Percentiles rank a stretch among this genome's conserved stretches.
These are phyloP conservation scores for Chalciporus piperatus DNA, from an alignment of 768 basidiomycete genomes.

Conservation along the genomic window DNA sequence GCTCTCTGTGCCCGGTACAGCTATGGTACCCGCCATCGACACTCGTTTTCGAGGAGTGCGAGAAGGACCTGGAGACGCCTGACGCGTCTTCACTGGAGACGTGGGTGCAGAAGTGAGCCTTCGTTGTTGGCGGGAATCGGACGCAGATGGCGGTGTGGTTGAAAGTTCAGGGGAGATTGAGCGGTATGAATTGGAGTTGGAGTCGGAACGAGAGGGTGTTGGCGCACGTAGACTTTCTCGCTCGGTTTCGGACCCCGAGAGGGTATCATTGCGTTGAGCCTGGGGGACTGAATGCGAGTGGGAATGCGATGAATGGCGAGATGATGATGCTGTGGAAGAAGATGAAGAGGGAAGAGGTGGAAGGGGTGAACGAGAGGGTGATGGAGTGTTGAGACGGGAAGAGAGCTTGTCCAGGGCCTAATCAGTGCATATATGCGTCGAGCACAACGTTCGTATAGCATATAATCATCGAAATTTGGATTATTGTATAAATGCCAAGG, in stretches of 20 bases:
- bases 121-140: constrained; percentile 30
- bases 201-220: constrained; percentile 29
- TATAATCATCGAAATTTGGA: constrained; percentile 15
- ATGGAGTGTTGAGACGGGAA: constrained; percentile 55
- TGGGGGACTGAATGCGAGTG: constrained; percentile 27
- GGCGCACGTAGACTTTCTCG: constrained; percentile 51
- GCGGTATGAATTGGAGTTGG: constrained; percentile 30
- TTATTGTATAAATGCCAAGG: constrained; percentile 6
- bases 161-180: constrained; percentile 40
- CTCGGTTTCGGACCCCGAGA: constrained; percentile 83
- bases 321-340: constrained; percentile 35
- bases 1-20: constrained; percentile 23
- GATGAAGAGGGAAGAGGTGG: constrained; percentile 33
- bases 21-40: constrained; percentile 35
- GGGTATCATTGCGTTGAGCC: constrained; percentile 33
- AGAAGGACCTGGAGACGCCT: constrained; percentile 39
- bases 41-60: constrained; percentile 42
- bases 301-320: constrained; percentile 35
- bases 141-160: constrained; percentile 35
- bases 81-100: constrained; percentile 40
- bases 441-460: constrained; percentile 12
- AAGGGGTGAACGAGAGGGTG: constrained; percentile 44
- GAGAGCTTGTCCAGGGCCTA: constrained; percentile 72
- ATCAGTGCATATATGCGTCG: constrained; percentile 1
- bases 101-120: constrained; percentile 49